These are phyloP conservation scores for Pelargonium nanum DNA, from an alignment of 345 rosid genomes.

Conservation along the genomic window DNA sequence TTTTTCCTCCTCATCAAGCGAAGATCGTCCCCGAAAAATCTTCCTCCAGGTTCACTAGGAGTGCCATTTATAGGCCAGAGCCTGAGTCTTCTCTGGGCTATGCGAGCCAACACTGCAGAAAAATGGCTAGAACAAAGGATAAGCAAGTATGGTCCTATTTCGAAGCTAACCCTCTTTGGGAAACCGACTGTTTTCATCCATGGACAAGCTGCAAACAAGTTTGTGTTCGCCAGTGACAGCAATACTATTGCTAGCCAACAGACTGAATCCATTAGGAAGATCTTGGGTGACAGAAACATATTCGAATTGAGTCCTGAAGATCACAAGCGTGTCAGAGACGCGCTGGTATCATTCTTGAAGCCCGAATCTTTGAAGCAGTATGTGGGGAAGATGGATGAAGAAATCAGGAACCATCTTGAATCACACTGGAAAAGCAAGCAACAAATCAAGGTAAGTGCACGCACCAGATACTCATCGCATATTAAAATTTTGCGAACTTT, in stretches of 20 bases:
- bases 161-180: conserved; percentile 38
- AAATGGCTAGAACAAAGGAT: conserved; percentile 27
- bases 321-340: conserved; percentile 36
- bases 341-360: conserved; percentile 31
- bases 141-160: conserved; percentile 34
- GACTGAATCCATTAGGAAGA: conserved; percentile 15
- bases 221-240: conserved; percentile 27
- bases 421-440: conserved; percentile 35
- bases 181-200: conserved; percentile 34
- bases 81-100: conserved; percentile 26
- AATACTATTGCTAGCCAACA: conserved; percentile 19
- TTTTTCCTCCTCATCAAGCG: conserved; percentile 16
- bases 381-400: conserved; percentile 39
- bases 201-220: conserved; percentile 44
- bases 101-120: conserved; percentile 37
- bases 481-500: too few species aligned
- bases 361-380: conserved; percentile 50
- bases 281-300: conserved; percentile 31
- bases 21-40: conserved; percentile 14
- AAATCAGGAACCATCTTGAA: conserved; percentile 35
- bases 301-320: conserved; percentile 29
- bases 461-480: too few species aligned
- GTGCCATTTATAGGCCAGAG: conserved; percentile 51
- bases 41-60: conserved; percentile 54
- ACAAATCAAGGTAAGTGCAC: conserved; percentile 25